Conservation (phyloP, 129 eudicot genomes). For the Helichrysum umbraculigerum region DNA sequence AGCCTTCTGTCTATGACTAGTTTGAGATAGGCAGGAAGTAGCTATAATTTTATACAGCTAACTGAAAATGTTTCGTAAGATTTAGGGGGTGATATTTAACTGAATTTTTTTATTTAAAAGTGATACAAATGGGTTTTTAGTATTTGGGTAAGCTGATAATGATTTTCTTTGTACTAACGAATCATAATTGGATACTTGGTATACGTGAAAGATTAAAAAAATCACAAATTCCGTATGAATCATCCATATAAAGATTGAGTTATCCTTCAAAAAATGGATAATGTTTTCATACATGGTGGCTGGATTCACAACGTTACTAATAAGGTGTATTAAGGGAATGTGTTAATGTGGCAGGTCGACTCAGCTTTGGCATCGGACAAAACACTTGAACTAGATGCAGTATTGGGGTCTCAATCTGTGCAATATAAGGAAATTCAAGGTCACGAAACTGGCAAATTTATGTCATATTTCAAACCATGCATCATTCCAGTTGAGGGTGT, state of each 20-base stretch:
- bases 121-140: not conserved
- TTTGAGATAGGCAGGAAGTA: slow-evolving; percentile 3
- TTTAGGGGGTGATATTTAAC: not conserved
- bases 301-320: not conserved
- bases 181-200: not conserved
- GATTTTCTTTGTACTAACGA: not conserved
- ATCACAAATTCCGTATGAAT: not conserved
- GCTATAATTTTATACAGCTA: not conserved
- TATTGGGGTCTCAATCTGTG: slow-evolving; percentile 75
- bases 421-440: slow-evolving; percentile 92
- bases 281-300: slow-evolving; percentile 7
- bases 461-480: slow-evolving; percentile 88
- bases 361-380: slow-evolving; percentile 62
- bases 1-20: not conserved
- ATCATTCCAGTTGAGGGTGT: slow-evolving; percentile 77
- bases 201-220: not conserved
- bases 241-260: not conserved
- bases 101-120: not conserved
- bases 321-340: not conserved
- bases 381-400: slow-evolving; percentile 74
- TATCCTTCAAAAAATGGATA: slow-evolving; percentile 1
- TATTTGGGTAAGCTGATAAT: not conserved
- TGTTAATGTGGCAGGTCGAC: slow-evolving; percentile 39
- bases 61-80: not conserved
- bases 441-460: slow-evolving; percentile 84